These are phyloP conservation scores for Chlamydomonas sp. DNA, from an alignment of 139 green algal genomes.

Conservation along the genomic window DNA sequence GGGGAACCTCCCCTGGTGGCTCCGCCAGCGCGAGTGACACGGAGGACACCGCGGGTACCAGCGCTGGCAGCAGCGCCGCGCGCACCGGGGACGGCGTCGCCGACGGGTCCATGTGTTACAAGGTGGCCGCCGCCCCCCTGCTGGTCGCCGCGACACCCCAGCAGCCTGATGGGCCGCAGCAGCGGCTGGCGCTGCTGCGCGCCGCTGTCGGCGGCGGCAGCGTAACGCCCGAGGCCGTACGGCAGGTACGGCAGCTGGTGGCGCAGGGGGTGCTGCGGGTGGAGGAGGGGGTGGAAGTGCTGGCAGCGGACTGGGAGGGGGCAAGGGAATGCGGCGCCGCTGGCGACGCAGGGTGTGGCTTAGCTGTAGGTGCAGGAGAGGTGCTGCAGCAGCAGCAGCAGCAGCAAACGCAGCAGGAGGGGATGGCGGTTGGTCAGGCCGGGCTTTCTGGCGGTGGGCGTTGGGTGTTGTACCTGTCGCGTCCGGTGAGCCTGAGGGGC, in stretches of 20 bases:
- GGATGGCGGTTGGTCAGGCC: neutral
- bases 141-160: neutral
- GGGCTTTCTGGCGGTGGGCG: no score
- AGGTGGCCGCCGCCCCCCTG: neutral
- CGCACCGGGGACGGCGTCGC: no score
- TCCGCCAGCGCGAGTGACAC: no score
- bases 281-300: constrained; percentile 1
- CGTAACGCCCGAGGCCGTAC: constrained; percentile 13
- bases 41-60: no score
- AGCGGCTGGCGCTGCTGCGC: neutral
- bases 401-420: neutral
- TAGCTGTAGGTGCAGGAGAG: neutral
- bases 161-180: neutral
- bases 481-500: no score
- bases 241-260: neutral
- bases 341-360: neutral
- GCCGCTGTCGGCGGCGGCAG: constrained; percentile 1
- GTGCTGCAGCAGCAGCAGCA: neutral
- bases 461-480: no score
- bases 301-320: constrained; percentile 16
- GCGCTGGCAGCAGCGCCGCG: no score
- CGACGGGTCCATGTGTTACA: neutral
- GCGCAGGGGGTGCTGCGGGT: neutral
- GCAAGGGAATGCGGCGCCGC: neutral
- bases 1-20: no score